Evolutionary conservation across 2,329 filamentous ascomycete genomes (phyloP), one percentile per base, ranked within the genome.

Genomic region (Monosporascus sp.): DNA sequence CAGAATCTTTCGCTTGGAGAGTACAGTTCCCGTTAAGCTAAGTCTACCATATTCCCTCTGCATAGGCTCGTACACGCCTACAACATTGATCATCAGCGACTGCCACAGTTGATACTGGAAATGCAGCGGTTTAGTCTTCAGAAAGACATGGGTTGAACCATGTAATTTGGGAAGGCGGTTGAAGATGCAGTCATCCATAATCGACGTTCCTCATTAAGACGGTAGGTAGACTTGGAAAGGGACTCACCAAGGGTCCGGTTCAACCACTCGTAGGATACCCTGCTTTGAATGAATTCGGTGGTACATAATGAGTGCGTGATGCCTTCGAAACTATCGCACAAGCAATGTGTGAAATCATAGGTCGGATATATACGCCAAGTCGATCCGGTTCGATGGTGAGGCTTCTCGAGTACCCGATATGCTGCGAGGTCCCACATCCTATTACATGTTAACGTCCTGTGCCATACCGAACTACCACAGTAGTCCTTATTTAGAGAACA

Each of bases 341-440:
- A 77, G 70, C 89, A 96, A 74, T 95, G 90, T 0, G 88, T 88
- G 68, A 95, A 95, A 69, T 96, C 92, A 66, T 97, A 97, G 0
- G 93, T 95, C 0, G 94, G 94, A 69, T 96, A 97, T 58, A 97
- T 96, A 70, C 85, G 87, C 91, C 92, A 97, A 66, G 87, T 85
- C 59, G 82, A 77, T 31, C 89, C 90, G 0, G 92, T 96, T 37
- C 89, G 82, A 70, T 90, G 85, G 68, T 96, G 90, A 44, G 85
- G 79, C 56, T 77, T 78, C 54, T 82, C 73, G 43, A 90, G 80
- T 52, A 97, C 86, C 56, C 93, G 85, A 72, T 96, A 97, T 17
- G 93, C 93, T 2, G 89, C 89, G 51, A 96, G 74, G 76, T 97
- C 93, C 93, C 93, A 97, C 89, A 64, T 64, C 46, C 46, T 48